Evolutionary conservation across 768 basidiomycete genomes (phyloP), one percentile per base, ranked within the genome.

Genomic region (Zangia roseola): DNA sequence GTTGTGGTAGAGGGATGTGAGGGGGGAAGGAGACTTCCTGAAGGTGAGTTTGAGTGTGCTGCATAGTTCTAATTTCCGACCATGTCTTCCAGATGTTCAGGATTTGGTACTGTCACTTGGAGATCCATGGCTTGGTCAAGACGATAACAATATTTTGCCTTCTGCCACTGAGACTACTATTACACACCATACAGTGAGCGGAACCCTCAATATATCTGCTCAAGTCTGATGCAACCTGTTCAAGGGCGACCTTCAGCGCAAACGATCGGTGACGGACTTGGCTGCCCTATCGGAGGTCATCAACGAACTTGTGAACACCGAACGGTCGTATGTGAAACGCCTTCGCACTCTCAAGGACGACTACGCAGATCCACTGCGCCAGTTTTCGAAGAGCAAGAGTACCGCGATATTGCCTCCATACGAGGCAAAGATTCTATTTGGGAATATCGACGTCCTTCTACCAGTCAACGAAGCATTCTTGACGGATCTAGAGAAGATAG

Each of bases 371-470:
- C 97, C 94, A 9, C 74, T 99, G 23, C 83, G 94, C 31, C 79
- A 79, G 37, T 99, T 94, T 64, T 83, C 95, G 19, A 79, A 81
- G 46, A 84, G 78, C 65, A 89, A 90, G 63, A 85, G 87, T 50
- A 94, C 90, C 0, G 83, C 88, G 30, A 91, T 99, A 58, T 79
- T 99, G 38, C 86, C 89, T 1, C 70, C 82, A 19, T 97, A 95
- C 65, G 90, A 97, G 65, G 94, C 94, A 28, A 94, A 90, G 55
- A 90, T 83, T 1, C 77, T 99, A 20, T 98, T 99, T 58, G 91
- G 91, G 46, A 98, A 99, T 69, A 79, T 97, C 43, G 94, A 97
- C 67, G 84, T 81, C 43, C 77, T 99, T 19, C 68, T 97, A 4
- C 85, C 85, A 1, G 88, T 91, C n/a, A 93, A 97, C 60, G 88